Percentiles rank a stretch among this genome's conserved stretches.
phyloP scores from a whole-genome alignment of 345 rosid genomes.

The Aurinia saxatilis region DNA sequence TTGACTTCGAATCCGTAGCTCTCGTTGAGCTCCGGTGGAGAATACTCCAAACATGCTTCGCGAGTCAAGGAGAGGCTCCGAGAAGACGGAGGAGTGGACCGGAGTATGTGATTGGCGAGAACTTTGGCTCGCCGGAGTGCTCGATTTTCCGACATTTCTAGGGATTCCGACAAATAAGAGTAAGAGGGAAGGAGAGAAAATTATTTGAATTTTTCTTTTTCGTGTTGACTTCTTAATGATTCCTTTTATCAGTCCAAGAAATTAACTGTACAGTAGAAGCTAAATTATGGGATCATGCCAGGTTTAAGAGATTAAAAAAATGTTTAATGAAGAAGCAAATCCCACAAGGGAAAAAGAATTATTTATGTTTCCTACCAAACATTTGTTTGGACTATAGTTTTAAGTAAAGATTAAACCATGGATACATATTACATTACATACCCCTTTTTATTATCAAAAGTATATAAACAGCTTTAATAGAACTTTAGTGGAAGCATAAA shows the following conservation, averaged over 20 bases:
- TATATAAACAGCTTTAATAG: neutral
- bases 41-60: slow-evolving; percentile 49
- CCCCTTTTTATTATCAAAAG: slow-evolving; percentile 8
- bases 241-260: neutral
- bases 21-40: slow-evolving; percentile 66
- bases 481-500: too few relatives aligned
- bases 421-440: slow-evolving; percentile 2
- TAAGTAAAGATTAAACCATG: neutral
- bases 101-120: slow-evolving; percentile 52
- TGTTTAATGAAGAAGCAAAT: neutral
- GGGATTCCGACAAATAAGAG: neutral
- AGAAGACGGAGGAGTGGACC: slow-evolving; percentile 10
- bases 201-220: neutral
- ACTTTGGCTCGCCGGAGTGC: slow-evolving; percentile 47
- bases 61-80: slow-evolving; percentile 18
- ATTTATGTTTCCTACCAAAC: neutral
- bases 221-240: neutral
- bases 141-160: slow-evolving; percentile 31
- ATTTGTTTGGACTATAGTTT: neutral
- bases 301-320: neutral
- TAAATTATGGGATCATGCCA: too few relatives aligned
- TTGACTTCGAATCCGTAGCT: slow-evolving; percentile 39
- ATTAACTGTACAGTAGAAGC: too few relatives aligned
- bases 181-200: neutral
- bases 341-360: neutral